Evolutionary conservation across 2,329 filamentous ascomycete genomes (phyloP), one percentile per base, ranked within the genome.

Genomic region (Bipolaris cookei): DNA sequence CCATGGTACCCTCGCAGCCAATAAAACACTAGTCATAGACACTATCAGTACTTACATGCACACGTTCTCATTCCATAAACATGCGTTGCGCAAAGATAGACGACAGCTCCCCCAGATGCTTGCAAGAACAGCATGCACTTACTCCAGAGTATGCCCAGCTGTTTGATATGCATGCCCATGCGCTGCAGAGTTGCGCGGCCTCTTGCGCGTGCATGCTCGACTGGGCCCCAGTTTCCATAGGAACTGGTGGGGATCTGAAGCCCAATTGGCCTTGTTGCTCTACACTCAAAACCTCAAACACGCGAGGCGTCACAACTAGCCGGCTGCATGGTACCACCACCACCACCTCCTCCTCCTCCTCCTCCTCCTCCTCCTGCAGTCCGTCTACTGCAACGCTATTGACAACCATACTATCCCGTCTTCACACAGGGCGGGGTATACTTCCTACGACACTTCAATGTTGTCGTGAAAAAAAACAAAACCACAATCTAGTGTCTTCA

Each of bases 211-310:
- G 55, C 44, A 37, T 49, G 38, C 23, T 43, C 51, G 1, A 30
- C 35, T 44, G 34, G 42, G 48, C 38, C 38, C 48, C 20, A 51
- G 42, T 41, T 46, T 46, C 50, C 28, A 51, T 28, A 43, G 43
- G 54, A 56, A 56, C 54, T 39, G 30, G 54, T 56, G 54, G 54
- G 54, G 54, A 56, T 28, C 25, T 14, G 6, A 13, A 21, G 20
- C 3, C 6, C 11, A 14, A n/a, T n/a, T 25, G 35, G 14, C 35
- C 35, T 16, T n/a, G 35, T 28, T 28, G 25, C 25, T 28, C 25
- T 28, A 38, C n/a, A 18, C 35, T 18, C 4, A 25, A 44, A 44
- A 30, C 42, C 42, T 44, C 42, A 44, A 44, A 44, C 42, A 30
- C 42, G 16, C 14, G 14, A 28, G 25, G 42, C 42, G 42, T 44